Base-by-base conservation (phyloP, 441 rosid species). In the Eugenia klotzschiana region DNA sequence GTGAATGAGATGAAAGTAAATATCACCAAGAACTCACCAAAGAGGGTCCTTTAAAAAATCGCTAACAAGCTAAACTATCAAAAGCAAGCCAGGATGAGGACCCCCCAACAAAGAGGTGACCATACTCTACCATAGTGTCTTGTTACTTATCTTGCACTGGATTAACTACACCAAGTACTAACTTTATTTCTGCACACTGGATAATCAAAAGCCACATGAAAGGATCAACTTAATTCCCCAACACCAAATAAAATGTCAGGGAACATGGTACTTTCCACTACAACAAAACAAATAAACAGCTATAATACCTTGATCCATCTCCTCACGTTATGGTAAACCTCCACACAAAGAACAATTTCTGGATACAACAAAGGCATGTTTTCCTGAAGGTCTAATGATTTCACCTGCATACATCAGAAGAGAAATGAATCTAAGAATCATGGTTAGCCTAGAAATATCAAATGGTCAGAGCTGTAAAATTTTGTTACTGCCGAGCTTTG, bases 261-360 rank as follows among this genome's bases (percentile, higher is more conserved):
- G 46, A 64, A 33, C 77, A 64, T 33, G 46, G n/a, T 64, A n/a
- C 77, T 13, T 64, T 64, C 77, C 77, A n/a, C 25, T 52, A 37
- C 43, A 51, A 27, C 18, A 53, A 52, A 49, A 55, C 46, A 81
- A 27, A 81, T 72, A 52, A 40, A 79, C 37, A 49, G 60, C 53
- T 15, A 37, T 27, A 43, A 27, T 85, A 95, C 98, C 96, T 96
- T 96, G 55, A 64, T 6, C 84, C 82, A 88, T 85, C 86, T 89
- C 52, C 88, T 88, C 60, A 69, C 52, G 82, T 85, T 85, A 84
- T 95, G 92, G 87, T 92, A 93, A 77, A 97, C 91, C 90, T 95
- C 98, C 83, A 93, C 84, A 53, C 92, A 93, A 72, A 97, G 91
- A 88, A 94, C 88, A 81, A 91, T 91, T 88, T 96, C 98, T 11